Percentiles rank a stretch among this genome's conserved stretches.
These are phyloP conservation scores for Trametopsis cervina DNA, from an alignment of 768 basidiomycete genomes.

Conservation along the genomic window DNA sequence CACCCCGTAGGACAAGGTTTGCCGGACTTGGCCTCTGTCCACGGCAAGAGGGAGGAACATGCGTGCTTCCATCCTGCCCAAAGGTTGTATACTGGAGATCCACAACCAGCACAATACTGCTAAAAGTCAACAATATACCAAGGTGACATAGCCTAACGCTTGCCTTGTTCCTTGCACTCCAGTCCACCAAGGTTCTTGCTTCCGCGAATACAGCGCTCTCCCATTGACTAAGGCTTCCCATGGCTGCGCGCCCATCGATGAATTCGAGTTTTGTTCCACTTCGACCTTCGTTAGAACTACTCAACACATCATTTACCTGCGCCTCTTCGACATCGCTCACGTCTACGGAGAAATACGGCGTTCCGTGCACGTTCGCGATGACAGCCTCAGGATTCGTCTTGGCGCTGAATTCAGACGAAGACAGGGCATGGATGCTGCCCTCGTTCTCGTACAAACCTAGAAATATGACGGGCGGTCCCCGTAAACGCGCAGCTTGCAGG, in stretches of 20 bases:
- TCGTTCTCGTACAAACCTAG: conserved; percentile 66
- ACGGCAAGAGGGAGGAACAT: conserved; percentile 73
- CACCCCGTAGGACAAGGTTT: conserved; percentile 70
- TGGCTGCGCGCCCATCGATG: conserved; percentile 52
- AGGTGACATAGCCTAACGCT: conserved; percentile 8
- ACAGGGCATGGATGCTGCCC: conserved; percentile 35
- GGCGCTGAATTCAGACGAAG: conserved; percentile 49
- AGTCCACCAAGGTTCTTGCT: conserved; percentile 78
- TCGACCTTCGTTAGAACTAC: not conserved
- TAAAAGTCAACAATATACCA: conserved; percentile 1
- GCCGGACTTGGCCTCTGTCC: conserved; percentile 51
- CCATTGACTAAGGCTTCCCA: conserved; percentile 48
- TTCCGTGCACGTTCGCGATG: conserved; percentile 57
- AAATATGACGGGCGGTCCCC: conserved; percentile 57
- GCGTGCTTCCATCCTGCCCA: conserved; percentile 95
- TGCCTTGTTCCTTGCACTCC: conserved; percentile 85
- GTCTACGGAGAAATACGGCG: conserved; percentile 79
- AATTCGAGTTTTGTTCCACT: conserved; percentile 36
- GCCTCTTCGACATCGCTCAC: conserved; percentile 38
- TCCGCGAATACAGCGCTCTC: conserved; percentile 69
- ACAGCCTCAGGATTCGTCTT: conserved; percentile 34
- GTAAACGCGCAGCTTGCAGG: conserved; percentile 50
- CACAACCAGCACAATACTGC: conserved; percentile 86
- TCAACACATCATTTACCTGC: conserved; percentile 28
- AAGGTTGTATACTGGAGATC: conserved; percentile 67